Evolutionary conservation across 2,329 filamentous ascomycete genomes (phyloP).

Genomic region (Neophaeococcomyces mojaviensis): DNA sequence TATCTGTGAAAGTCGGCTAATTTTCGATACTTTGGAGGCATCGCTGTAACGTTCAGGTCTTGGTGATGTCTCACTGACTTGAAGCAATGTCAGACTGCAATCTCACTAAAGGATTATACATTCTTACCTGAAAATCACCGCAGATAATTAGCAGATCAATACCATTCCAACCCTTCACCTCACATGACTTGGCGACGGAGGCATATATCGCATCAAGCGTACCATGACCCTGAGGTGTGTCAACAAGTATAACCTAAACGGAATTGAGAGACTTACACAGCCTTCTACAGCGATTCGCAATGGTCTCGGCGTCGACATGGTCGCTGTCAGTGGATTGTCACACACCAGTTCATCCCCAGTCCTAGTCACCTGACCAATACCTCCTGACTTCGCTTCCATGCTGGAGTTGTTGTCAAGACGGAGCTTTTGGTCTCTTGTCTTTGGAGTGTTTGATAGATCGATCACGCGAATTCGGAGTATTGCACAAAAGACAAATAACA

Average conservation of each 20-base stretch:
- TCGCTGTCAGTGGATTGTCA: not conserved
- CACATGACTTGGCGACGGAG: constrained; percentile 61
- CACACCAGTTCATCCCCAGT: too few relatives aligned
- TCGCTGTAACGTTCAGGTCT: constrained; percentile 82
- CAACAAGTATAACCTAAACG: not conserved
- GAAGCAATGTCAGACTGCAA: constrained; percentile 8
- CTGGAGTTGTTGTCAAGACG: too few relatives aligned
- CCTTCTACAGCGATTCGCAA: constrained; percentile 78
- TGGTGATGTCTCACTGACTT: constrained; percentile 79
- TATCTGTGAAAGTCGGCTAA: constrained; percentile 93
- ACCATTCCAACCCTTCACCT: constrained; percentile 65
- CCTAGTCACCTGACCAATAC: too few relatives aligned
- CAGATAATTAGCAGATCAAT: constrained; percentile 91
- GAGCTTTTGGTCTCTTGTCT: too few relatives aligned
- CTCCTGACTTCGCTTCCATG: too few relatives aligned
- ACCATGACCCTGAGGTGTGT: constrained; percentile 65
- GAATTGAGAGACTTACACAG: constrained; percentile 55
- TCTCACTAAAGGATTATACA: constrained; percentile 3
- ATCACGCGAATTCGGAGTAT: too few relatives aligned
- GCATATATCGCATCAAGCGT: constrained; percentile 86
- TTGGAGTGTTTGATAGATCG: too few relatives aligned
- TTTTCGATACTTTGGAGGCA: constrained; percentile 76
- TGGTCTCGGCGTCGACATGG: constrained; percentile 3
- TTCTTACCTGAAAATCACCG: constrained; percentile 77
- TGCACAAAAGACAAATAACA: not conserved